Evolutionary conservation across 1,139 yeast species (phyloP).

Genomic region (Suhomyces anneliseae): DNA sequence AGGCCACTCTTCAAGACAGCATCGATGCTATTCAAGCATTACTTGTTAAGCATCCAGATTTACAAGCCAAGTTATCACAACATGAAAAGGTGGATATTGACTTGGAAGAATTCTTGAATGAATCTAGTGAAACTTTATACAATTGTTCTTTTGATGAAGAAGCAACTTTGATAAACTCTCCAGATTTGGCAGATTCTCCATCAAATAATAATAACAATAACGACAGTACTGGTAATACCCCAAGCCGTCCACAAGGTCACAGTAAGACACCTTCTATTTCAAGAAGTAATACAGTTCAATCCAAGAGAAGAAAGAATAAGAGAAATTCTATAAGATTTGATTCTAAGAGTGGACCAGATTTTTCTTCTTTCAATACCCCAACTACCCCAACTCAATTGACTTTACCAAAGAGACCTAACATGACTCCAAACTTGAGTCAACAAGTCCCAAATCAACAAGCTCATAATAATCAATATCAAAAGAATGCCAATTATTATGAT

Average conservation of each 20-base stretch:
- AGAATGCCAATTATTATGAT: slow-evolving; percentile 17
- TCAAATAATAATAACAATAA: slow-evolving; percentile 5
- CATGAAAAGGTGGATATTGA: slow-evolving; percentile 34
- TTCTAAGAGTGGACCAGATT: slow-evolving; percentile 24
- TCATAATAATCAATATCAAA: slow-evolving; percentile 6
- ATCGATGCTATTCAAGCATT: slow-evolving; percentile 31
- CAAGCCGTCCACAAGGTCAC: slow-evolving; percentile 12
- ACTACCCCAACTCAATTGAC: slow-evolving; percentile 23
- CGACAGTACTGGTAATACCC: slow-evolving; percentile 10
- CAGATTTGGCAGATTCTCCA: slow-evolving; percentile 20
- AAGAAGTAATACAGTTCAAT: slow-evolving; percentile 28
- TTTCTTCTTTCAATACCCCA: slow-evolving; percentile 19
- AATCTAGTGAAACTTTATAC: slow-evolving; percentile 36
- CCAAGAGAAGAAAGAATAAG: slow-evolving; percentile 33
- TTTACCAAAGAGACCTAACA: slow-evolving; percentile 23
- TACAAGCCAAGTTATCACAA: slow-evolving; percentile 28
- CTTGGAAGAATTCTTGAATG: slow-evolving; percentile 35
- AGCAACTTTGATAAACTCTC: slow-evolving; percentile 30
- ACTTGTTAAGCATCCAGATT: slow-evolving; percentile 39
- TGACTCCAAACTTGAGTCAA: slow-evolving; percentile 8
- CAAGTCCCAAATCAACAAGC: slow-evolving; percentile 5
- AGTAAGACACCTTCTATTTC: slow-evolving; percentile 17
- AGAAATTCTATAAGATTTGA: slow-evolving; percentile 33
- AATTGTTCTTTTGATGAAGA: slow-evolving; percentile 41
- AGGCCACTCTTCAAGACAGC: slow-evolving; percentile 35